Evolutionary conservation across 257 asterid species (phyloP), one percentile per base, ranked within the genome.

Genomic region (Thymus quinquecostatus): DNA sequence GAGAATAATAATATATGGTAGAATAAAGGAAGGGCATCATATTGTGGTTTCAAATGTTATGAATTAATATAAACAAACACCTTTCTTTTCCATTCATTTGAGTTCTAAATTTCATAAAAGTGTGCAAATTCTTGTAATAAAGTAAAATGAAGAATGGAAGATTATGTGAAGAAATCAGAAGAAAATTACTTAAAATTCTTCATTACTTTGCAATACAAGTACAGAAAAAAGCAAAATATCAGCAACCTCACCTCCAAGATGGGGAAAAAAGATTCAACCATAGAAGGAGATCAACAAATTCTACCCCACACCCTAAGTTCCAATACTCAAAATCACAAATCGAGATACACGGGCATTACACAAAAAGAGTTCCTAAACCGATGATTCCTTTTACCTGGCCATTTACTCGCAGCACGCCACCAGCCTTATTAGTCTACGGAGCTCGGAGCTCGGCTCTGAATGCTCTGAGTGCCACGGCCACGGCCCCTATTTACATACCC

Each of bases 391-490:
- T 70, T 60, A 69, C 49, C 30, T 32, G 64, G 63, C 64, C 55
- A 61, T 69, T 21, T 56, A 49, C 43, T 10, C 56, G 72, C 66
- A 38, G 57, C 32, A 14, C 1, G 8, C 6, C 44, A 38, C 13
- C 30, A 6, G 8, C 57, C 57, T 21, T 9, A 41, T 40, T 60
- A 66, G 79, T 70, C 81, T 87, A 87, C 58, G 78, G 74, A 68
- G 78, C 60, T 71, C 69, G 91, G 41, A 21, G 21, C 21, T 21
- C 21, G 21, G 21, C 21, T 21, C 21, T 21, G 21, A 21, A 21
- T 21, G 21, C 34, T 70, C 32, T 75, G 75, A 68, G 51, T 63
- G 60, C 96, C 95, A 60, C 94, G 90, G 0, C 86, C 86, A 56
- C 88, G 85, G 11, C 84, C 84, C 74, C 89, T 75, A 64, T 66